These are phyloP conservation scores for Fusarium agapanthi DNA, from an alignment of 2,329 filamentous ascomycete species.

Conservation along the genomic window DNA sequence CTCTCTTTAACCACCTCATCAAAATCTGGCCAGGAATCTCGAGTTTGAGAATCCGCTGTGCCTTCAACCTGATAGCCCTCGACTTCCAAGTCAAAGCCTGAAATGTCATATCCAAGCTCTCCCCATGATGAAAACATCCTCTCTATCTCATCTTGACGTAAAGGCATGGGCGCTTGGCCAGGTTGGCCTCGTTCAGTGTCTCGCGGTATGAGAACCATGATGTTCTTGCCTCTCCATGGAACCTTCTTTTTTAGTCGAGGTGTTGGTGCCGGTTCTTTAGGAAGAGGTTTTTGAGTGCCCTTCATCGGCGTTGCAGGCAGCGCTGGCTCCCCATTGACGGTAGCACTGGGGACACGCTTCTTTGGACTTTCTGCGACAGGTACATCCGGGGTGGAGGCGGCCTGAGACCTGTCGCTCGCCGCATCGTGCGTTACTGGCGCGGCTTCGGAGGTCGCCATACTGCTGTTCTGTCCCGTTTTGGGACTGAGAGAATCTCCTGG, in stretches of 20 bases:
- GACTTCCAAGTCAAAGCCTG: constrained; percentile 73
- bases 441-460: constrained; percentile 47
- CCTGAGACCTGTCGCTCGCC: constrained; percentile 40
- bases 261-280: constrained; percentile 54
- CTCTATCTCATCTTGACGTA: constrained; percentile 64
- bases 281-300: constrained; percentile 47
- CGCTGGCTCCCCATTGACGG: constrained; percentile 44
- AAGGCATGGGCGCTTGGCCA: constrained; percentile 62
- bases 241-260: constrained; percentile 76
- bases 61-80: constrained; percentile 51
- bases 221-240: constrained; percentile 78
- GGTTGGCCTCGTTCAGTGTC: constrained; percentile 71
- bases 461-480: constrained; percentile 43
- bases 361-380: constrained; percentile 41
- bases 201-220: constrained; percentile 73
- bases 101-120: constrained; percentile 72
- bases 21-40: constrained; percentile 72
- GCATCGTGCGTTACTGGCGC: constrained; percentile 42
- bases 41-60: constrained; percentile 67
- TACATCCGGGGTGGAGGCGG: constrained; percentile 38
- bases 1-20: constrained; percentile 67
- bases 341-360: constrained; percentile 30
- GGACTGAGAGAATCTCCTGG: constrained; percentile 43
- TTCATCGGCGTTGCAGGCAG: constrained; percentile 49
- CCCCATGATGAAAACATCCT: constrained; percentile 73